Evolutionary conservation across 176 grass and related monocot species (phyloP), one percentile per base, ranked within the genome.

Genomic region (Musa acuminata): DNA sequence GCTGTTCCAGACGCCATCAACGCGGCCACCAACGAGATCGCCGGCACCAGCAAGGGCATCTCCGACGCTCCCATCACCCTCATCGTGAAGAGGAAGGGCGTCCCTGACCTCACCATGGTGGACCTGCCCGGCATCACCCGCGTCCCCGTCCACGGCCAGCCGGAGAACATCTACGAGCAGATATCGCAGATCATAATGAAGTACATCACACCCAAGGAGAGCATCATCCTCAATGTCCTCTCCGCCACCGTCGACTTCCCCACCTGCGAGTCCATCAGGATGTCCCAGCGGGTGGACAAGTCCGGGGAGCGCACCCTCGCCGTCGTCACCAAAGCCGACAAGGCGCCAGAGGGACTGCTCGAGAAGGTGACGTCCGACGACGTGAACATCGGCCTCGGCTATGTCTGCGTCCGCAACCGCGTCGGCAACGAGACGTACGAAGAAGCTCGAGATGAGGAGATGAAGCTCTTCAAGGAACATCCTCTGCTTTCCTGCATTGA

Each of bases 321-420:
- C 0, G 87, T 93, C 10, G 90, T 93, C 48, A 93, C 90, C 17
- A 89, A 89, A 51, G 81, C 49, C 0, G 87, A 92, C 68, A 80
- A 27, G 79, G 12, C 55, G 0, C 82, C 87, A 0, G 84, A 92
- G 49, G 90, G 87, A 1, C 50, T 92, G 27, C 86, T 89, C 0
- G 90, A 92, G 86, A 86, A 92, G 83, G 84, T 93, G 0, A 89
- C 90, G 9, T 68, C 81, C 63, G 87, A 93, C n/a, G 87, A 93
- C 72, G 82, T 93, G 0, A 52, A 85, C 68, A 87, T 89, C 0
- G 90, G 84, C 12, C 87, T 93, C 0, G 84, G 90, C 0, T 93
- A 93, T 55, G 90, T 87, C 49, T 93, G 90, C 2, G 80, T 93
- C n/a, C 87, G 82, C 53, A 93, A 93, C 73, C 87, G 90, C 53